Conservation (phyloP, 345 rosid genomes). For the Lenwebbia sp. region DNA sequence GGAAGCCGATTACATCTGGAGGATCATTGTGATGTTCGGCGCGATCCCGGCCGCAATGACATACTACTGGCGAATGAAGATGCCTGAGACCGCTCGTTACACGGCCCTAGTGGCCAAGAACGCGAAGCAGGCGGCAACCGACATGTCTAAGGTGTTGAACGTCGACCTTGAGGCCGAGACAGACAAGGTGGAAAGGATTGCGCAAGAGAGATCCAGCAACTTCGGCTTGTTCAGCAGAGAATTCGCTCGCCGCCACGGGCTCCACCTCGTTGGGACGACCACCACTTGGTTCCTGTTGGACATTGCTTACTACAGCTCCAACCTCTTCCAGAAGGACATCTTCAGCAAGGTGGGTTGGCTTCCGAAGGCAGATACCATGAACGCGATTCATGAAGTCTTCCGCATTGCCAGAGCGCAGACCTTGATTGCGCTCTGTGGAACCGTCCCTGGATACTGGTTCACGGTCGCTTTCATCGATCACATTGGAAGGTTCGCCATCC, state of each 20-base stretch:
- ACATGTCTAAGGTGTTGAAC: constrained; percentile 37
- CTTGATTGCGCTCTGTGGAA: constrained; percentile 45
- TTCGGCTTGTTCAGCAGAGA: constrained; percentile 25
- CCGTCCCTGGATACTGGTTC: constrained; percentile 68
- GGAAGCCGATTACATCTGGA: constrained; percentile 29
- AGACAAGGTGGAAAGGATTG: constrained; percentile 2
- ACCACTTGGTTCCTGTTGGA: constrained; percentile 37
- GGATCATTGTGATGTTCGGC: constrained; percentile 27
- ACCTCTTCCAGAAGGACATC: constrained; percentile 46
- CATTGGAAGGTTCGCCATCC: constrained; percentile 45
- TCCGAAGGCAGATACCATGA: constrained; percentile 32
- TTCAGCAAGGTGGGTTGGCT: constrained; percentile 50
- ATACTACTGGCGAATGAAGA: constrained; percentile 28
- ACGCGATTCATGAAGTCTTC: constrained; percentile 37
- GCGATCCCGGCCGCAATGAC: constrained; percentile 22
- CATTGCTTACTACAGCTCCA: constrained; percentile 34
- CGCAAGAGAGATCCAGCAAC: background rate
- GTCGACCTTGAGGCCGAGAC: constrained; percentile 25
- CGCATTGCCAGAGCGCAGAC: constrained; percentile 50
- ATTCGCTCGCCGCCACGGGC: constrained; percentile 24
- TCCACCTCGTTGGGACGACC: constrained; percentile 21
- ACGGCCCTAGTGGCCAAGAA: constrained; percentile 37
- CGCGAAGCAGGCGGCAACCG: constrained; percentile 31
- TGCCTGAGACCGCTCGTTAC: constrained; percentile 37
- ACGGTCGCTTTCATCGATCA: constrained; percentile 43